Base-by-base conservation (phyloP, 2,329 filamentous ascomycete species). In the Ceratocystis diversiconidia region DNA sequence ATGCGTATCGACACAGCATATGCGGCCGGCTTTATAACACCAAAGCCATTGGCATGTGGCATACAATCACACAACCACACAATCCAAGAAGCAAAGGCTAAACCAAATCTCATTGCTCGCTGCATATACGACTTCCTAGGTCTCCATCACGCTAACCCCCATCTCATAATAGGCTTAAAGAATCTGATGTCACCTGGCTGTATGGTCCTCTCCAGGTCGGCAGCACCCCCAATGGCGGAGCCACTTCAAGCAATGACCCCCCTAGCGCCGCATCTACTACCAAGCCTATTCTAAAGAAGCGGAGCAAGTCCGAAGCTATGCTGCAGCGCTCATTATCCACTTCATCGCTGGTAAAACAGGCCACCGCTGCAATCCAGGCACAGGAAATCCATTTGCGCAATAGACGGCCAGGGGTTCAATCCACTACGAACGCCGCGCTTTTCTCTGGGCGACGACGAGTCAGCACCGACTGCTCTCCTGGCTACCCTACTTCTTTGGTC, bases 151-250 rank as follows among this genome's bases (percentile, higher is more conserved):
- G 55, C 55, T 59, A 59, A 59, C 55, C 55, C 25, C 15, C 55
- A 36, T 36, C 30, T 57, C 15, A n/a, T 48, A 44, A 60, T 71
- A 96, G 91, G 92, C 80, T 96, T 68, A 99, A 97, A 74, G 94
- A 97, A 71, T 94, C 89, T 74, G 92, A 99, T 75, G 91, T 96
- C 41, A 96, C 92, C 59, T 99, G 92, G 94, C 80, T 99, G 0
- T 99, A 97, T 72, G 94, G 94, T 0, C 94, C 94, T 12, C 76
- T 96, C 61, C 92, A 96, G 73, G 87, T 87, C 0, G 86, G 87
- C 25, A 78, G 80, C 3, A 82, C 79, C 65, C 82, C 80, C 30
- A 73, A 83, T 12, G 79, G 83, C 66, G 68, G 79, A 71, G 72
- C 77, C 5, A 75, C 76, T 22, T 67, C 66, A 63, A 76, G 75